Percentiles rank a stretch among this genome's conserved stretches.
Conservation (phyloP, 306 rosid species). For the Vigna angularis region DNA sequence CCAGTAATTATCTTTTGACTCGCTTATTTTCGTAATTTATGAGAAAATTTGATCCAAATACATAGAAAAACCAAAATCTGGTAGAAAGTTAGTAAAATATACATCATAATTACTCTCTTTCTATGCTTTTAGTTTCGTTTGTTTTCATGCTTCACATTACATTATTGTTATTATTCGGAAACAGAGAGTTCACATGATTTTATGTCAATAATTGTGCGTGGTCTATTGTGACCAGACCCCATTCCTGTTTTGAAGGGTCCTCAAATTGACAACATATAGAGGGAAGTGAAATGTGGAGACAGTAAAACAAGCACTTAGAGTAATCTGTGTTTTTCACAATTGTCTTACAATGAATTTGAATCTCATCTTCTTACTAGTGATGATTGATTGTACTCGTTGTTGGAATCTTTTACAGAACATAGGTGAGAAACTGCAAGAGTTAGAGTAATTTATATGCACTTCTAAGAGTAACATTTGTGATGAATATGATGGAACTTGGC, state of each 20-base stretch:
- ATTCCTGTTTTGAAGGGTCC: constrained; percentile 38
- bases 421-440: constrained; percentile 23
- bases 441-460: constrained; percentile 33
- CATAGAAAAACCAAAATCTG: not conserved
- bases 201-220: constrained; percentile 36
- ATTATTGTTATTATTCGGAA: constrained; percentile 26
- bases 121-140: not conserved
- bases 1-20: too few species aligned
- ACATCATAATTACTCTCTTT: constrained; percentile 9
- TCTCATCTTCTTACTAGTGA: constrained; percentile 40
- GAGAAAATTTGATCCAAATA: too few species aligned
- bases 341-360: constrained; percentile 35
- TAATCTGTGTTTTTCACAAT: constrained; percentile 31
- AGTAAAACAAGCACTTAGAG: constrained; percentile 25
- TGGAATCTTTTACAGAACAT: constrained; percentile 46
- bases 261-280: constrained; percentile 20
- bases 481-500: constrained; percentile 38
- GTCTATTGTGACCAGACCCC: constrained; percentile 30
- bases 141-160: constrained; percentile 18
- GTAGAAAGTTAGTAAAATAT: constrained; percentile 5
- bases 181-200: constrained; percentile 26
- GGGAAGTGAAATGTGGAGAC: constrained; percentile 30
- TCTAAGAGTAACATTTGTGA: not conserved
- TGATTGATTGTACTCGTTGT: constrained; percentile 36
- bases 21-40: too few species aligned